Evolutionary conservation across 768 basidiomycete species (phyloP).

Genomic region (Pleurotus pulmonarius): DNA sequence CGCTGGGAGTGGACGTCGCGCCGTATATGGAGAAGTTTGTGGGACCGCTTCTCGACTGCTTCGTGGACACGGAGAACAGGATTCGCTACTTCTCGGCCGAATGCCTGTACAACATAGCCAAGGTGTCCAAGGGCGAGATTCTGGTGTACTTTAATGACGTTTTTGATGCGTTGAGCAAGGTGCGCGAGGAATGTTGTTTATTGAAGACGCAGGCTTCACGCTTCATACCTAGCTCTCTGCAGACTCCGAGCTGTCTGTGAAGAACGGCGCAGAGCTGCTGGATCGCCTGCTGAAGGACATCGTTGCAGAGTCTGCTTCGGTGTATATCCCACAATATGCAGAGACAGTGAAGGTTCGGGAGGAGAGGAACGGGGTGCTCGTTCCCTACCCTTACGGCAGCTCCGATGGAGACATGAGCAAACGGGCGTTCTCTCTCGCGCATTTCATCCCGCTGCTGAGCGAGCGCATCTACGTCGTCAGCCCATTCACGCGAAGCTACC

Average conservation of each 20-base stretch:
- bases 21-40: conserved; percentile 95
- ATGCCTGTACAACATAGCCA: conserved; percentile 96
- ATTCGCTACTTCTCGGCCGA: conserved; percentile 98
- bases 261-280: conserved; percentile 96
- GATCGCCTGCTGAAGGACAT: conserved; percentile 98
- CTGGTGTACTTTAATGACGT: conserved; percentile 97
- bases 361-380: conserved; percentile 59
- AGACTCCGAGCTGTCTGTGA: conserved; percentile 93
- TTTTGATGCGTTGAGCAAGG: conserved; percentile 96
- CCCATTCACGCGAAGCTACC: conserved; percentile 92
- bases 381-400: conserved; percentile 56
- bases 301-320: conserved; percentile 93
- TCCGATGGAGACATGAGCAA: conserved; percentile 41
- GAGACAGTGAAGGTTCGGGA: conserved; percentile 72
- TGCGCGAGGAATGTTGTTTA: conserved; percentile 29
- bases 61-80: conserved; percentile 90
- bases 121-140: conserved; percentile 96
- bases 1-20: conserved; percentile 87
- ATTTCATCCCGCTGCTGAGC: conserved; percentile 90
- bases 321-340: conserved; percentile 85
- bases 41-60: conserved; percentile 83
- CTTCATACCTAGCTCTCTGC: conserved; percentile 72
- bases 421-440: conserved; percentile 90
- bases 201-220: conserved; percentile 1
- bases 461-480: conserved; percentile 95